These are phyloP conservation scores for Tulasnella calospora DNA, from an alignment of 768 basidiomycete genomes.

Conservation along the genomic window DNA sequence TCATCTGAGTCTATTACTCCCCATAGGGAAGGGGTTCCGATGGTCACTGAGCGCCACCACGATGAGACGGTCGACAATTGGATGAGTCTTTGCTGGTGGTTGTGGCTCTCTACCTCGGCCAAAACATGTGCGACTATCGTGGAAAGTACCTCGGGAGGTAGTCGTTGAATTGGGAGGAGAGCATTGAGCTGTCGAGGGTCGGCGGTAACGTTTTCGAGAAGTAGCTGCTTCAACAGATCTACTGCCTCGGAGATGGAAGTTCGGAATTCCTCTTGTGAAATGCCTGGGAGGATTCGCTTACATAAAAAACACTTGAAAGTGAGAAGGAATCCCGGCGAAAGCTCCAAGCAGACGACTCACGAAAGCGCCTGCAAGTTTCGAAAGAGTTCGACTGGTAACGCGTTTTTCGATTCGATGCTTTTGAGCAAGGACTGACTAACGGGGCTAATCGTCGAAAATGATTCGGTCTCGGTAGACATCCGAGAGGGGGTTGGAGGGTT, in stretches of 20 bases:
- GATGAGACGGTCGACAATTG: background rate
- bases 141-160: background rate
- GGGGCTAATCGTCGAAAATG: too few relatives aligned
- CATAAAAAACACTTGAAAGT: too few relatives aligned
- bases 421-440: too few relatives aligned
- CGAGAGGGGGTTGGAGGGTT: too few relatives aligned
- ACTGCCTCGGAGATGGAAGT: background rate
- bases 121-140: background rate
- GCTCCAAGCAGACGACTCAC: too few relatives aligned
- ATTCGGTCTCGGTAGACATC: too few relatives aligned
- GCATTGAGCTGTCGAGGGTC: background rate
- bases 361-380: too few relatives aligned
- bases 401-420: too few relatives aligned
- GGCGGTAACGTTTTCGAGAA: background rate
- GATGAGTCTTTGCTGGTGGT: background rate
- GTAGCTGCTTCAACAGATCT: background rate
- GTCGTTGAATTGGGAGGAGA: background rate
- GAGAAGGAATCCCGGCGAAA: too few relatives aligned
- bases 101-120: background rate
- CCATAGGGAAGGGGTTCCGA: background rate
- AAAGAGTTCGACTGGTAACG: too few relatives aligned
- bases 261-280: background rate
- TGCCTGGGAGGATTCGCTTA: background rate
- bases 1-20: background rate
- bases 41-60: background rate